A percentile compares a stretch with the other conserved stretches of the same genome.
phyloP scores from a whole-genome alignment of 2,329 filamentous ascomycete genomes.

The Cercospora janseana region DNA sequence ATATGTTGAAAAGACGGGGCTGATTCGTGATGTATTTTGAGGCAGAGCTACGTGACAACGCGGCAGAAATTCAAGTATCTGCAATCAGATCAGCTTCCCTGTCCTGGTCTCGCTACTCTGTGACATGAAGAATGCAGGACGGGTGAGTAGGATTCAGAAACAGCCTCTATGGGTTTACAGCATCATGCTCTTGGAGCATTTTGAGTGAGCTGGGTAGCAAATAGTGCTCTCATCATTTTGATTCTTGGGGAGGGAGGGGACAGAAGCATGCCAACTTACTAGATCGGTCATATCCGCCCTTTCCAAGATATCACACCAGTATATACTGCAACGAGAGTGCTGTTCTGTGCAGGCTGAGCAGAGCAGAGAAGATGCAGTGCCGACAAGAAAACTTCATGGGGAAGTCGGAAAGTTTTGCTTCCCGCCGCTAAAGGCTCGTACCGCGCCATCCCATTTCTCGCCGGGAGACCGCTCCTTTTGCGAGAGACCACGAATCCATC shows the following conservation, averaged over 20 bases:
- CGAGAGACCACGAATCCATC: slow-evolving; percentile 5
- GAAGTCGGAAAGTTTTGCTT: slow-evolving; percentile 1
- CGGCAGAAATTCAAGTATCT: too few relatives aligned
- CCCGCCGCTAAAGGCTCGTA: too few relatives aligned
- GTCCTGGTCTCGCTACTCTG: too few relatives aligned
- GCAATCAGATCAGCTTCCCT: not conserved
- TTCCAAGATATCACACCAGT: not conserved
- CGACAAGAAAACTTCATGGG: not conserved
- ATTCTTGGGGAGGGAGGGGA: not conserved
- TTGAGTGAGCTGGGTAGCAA: slow-evolving; percentile 18
- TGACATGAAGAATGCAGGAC: not conserved
- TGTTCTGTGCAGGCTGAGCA: not conserved
- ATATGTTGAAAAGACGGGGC: too few relatives aligned
- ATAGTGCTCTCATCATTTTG: slow-evolving; percentile 17
- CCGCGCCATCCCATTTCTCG: not conserved
- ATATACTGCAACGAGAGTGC: not conserved
- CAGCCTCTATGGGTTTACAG: slow-evolving; percentile 16
- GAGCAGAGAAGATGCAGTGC: not conserved
- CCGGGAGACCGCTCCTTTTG: slow-evolving; percentile 2
- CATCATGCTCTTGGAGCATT: slow-evolving; percentile 12
- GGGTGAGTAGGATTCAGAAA: not conserved
- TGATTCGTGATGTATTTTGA: too few relatives aligned
- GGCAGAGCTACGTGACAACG: too few relatives aligned
- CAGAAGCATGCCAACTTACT: not conserved
- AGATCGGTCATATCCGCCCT: not conserved